Conservation (phyloP, 2,329 filamentous ascomycete genomes). For the Sporothrix sp. region DNA sequence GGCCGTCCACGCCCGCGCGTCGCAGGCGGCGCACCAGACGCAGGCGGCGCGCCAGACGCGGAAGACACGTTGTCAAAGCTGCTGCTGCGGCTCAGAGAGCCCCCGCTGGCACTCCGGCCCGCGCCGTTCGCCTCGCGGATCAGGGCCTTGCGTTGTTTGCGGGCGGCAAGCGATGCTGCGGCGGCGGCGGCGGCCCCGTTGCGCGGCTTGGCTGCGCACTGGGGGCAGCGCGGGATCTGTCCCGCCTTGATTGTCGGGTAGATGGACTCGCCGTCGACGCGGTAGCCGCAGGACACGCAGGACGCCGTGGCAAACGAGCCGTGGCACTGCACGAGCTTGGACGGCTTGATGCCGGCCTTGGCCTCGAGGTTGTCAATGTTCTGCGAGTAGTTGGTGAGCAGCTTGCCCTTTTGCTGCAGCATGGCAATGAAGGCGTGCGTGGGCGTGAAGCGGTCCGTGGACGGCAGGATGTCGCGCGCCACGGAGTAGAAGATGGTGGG, state of each 20-base stretch:
- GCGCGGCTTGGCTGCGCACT: slow-evolving; percentile 45
- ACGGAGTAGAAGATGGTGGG: slow-evolving; percentile 82
- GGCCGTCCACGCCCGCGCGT: slow-evolving; percentile 12
- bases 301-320: slow-evolving; percentile 90
- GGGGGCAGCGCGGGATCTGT: slow-evolving; percentile 65
- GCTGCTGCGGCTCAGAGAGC: slow-evolving; percentile 12
- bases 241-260: slow-evolving; percentile 70
- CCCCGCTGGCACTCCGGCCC: not conserved
- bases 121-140: not conserved
- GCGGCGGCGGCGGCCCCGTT: not conserved
- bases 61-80: slow-evolving; percentile 16
- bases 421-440: slow-evolving; percentile 91
- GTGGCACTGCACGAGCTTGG: slow-evolving; percentile 90
- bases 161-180: not conserved
- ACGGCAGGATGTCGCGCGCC: slow-evolving; percentile 81
- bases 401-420: slow-evolving; percentile 76
- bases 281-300: slow-evolving; percentile 71
- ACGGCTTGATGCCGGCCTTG: slow-evolving; percentile 68
- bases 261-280: slow-evolving; percentile 65
- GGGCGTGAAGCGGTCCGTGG: slow-evolving; percentile 70
- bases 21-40: slow-evolving; percentile 17
- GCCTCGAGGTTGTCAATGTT: slow-evolving; percentile 97
- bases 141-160: slow-evolving; percentile 28
- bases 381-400: slow-evolving; percentile 95
- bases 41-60: slow-evolving; percentile 17